Evolutionary conservation across 2,329 filamentous ascomycete species (phyloP).

Genomic region (Cadophora luteo-olivacea): DNA sequence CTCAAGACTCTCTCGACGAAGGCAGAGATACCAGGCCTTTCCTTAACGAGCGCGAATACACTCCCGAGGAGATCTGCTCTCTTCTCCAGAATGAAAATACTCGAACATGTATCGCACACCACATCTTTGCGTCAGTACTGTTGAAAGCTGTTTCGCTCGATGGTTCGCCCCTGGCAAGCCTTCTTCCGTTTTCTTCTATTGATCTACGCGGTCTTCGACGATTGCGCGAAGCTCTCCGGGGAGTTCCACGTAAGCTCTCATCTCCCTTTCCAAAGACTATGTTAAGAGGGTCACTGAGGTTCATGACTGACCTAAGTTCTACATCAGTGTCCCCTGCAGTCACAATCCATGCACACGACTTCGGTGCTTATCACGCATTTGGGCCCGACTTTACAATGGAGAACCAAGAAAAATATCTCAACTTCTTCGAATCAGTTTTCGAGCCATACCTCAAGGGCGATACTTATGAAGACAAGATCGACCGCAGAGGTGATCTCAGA

Average conservation of each 20-base stretch:
- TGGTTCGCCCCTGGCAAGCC: background rate
- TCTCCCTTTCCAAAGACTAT: too few relatives aligned
- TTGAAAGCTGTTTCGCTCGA: background rate
- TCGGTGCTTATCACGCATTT: background rate
- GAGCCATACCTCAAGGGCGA: background rate
- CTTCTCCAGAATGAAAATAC: background rate
- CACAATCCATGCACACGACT: background rate
- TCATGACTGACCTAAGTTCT: background rate
- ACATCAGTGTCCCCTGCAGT: background rate
- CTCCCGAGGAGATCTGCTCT: background rate
- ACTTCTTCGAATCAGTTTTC: background rate
- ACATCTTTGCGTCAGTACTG: background rate
- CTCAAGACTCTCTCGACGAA: background rate
- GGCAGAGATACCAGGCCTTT: background rate
- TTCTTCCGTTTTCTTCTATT: background rate
- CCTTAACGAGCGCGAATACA: background rate
- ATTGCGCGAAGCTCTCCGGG: background rate
- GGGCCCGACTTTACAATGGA: background rate
- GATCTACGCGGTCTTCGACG: background rate
- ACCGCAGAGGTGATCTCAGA: background rate
- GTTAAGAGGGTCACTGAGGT: too few relatives aligned
- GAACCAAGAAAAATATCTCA: background rate
- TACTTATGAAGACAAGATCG: background rate
- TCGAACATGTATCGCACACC: background rate
- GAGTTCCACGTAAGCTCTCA: background rate